phyloP scores from a whole-genome alignment of 192 early-diverging fungal species.

The Irineochytrium annulatum region DNA sequence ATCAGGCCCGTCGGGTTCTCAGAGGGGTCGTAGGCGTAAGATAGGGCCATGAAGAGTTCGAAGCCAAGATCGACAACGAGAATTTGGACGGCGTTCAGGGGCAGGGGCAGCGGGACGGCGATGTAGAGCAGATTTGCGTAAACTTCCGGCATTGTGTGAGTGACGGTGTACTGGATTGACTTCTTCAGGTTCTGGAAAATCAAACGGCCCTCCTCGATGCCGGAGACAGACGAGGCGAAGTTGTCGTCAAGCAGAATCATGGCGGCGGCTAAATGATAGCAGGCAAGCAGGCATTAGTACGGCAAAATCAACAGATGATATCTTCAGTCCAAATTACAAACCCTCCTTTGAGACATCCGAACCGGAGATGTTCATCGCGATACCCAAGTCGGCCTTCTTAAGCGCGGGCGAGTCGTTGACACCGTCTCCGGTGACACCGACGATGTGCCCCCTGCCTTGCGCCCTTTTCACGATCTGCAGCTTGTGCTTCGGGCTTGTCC shows the following conservation, averaged over 20 bases:
- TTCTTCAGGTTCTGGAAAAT: slow-evolving; percentile 97
- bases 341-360: slow-evolving; percentile 90
- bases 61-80: slow-evolving; percentile 92
- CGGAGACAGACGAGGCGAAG: slow-evolving; percentile 90
- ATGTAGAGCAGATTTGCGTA: slow-evolving; percentile 67
- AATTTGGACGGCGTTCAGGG: slow-evolving; percentile 79
- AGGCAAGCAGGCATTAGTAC: neutral
- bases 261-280: slow-evolving; percentile 54
- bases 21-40: slow-evolving; percentile 88
- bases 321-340: no score
- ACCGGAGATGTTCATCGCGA: slow-evolving; percentile 94
- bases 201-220: slow-evolving; percentile 91
- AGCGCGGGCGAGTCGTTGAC: slow-evolving; percentile 95
- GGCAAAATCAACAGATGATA: neutral
- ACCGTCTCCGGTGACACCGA: slow-evolving; percentile 96
- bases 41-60: slow-evolving; percentile 80
- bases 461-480: slow-evolving; percentile 92
- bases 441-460: slow-evolving; percentile 89
- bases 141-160: slow-evolving; percentile 85
- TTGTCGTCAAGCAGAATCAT: slow-evolving; percentile 99
- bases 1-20: slow-evolving; percentile 76
- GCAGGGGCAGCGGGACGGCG: slow-evolving; percentile 78
- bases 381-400: slow-evolving; percentile 95
- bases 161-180: slow-evolving; percentile 85
- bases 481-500: slow-evolving; percentile 95